These are phyloP conservation scores for Platanthera zijinensis DNA, from an alignment of 106 monocot genomes.

Conservation along the genomic window DNA sequence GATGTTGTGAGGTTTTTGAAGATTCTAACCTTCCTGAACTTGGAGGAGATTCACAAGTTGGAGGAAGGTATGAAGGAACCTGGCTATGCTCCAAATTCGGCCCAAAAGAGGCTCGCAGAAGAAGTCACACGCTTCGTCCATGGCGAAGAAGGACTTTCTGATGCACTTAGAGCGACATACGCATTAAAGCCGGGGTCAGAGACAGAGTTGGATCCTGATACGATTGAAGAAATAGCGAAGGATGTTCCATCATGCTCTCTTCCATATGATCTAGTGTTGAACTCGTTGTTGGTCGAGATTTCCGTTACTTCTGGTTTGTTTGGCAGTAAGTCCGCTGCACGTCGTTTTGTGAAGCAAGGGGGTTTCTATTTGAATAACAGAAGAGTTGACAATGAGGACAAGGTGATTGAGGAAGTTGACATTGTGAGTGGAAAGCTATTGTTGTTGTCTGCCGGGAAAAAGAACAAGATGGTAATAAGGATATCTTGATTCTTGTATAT, in stretches of 20 bases:
- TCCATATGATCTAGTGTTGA: slow-evolving; percentile 53
- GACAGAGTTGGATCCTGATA: slow-evolving; percentile 50
- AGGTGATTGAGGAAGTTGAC: slow-evolving; percentile 47
- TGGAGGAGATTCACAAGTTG: slow-evolving; percentile 74
- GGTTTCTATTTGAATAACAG: slow-evolving; percentile 86
- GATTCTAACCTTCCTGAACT: slow-evolving; percentile 74
- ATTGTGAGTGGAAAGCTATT: slow-evolving; percentile 78
- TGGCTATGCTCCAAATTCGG: slow-evolving; percentile 62
- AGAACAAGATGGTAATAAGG: slow-evolving; percentile 92
- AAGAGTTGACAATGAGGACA: slow-evolving; percentile 74
- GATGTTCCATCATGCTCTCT: slow-evolving; percentile 78
- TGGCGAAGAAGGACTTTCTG: slow-evolving; percentile 70
- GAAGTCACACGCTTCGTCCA: slow-evolving; percentile 87
- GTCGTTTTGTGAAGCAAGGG: slow-evolving; percentile 76
- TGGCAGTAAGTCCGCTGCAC: slow-evolving; percentile 65
- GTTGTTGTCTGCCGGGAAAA: slow-evolving; percentile 90
- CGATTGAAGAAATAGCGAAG: slow-evolving; percentile 69
- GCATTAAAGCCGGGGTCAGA: slow-evolving; percentile 73
- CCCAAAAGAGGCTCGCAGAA: slow-evolving; percentile 74
- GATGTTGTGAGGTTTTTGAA: slow-evolving; percentile 85
- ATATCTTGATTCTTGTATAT: slow-evolving; percentile 34
- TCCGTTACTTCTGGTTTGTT: slow-evolving; percentile 68
- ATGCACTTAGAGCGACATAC: slow-evolving; percentile 73
- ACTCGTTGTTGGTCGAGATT: slow-evolving; percentile 61
- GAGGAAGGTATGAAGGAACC: slow-evolving; percentile 64